phyloP scores from a whole-genome alignment of 352 stramenopile genomes.

The Achlya hypogyna region DNA sequence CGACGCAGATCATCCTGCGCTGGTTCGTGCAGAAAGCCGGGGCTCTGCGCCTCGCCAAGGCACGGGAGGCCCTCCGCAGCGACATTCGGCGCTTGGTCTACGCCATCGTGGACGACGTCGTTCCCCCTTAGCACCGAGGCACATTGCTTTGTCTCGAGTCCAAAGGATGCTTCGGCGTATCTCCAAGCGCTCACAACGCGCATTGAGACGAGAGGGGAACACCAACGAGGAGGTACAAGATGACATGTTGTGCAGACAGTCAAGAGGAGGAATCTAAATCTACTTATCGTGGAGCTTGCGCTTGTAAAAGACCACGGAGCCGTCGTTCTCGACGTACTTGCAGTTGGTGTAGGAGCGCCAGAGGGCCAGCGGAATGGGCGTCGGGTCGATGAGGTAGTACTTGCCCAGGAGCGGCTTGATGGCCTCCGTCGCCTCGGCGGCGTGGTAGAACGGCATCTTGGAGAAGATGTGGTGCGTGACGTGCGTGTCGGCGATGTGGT shows the following conservation, averaged over 20 bases:
- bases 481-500: constrained; percentile 97
- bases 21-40: not conserved
- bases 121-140: no score
- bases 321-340: constrained; percentile 91
- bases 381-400: constrained; percentile 94
- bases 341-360: constrained; percentile 89
- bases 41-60: not conserved
- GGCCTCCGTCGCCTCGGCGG: constrained; percentile 88
- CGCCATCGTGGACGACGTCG: no score
- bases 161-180: no score
- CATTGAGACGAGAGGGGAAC: no score
- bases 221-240: no score
- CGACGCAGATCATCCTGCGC: not conserved
- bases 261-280: no score
- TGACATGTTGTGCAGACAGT: no score
- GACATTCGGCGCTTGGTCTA: no score
- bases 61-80: no score
- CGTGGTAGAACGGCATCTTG: constrained; percentile 99
- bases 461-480: constrained; percentile 98
- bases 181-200: no score
- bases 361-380: constrained; percentile 80
- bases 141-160: no score
- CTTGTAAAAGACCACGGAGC: constrained; percentile 89
- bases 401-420: constrained; percentile 91
- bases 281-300: constrained; percentile 28